A percentile compares a stretch with the other conserved stretches of the same genome.
Conservation (phyloP, 2,329 filamentous ascomycete genomes). For the Thyridium curvatum region DNA sequence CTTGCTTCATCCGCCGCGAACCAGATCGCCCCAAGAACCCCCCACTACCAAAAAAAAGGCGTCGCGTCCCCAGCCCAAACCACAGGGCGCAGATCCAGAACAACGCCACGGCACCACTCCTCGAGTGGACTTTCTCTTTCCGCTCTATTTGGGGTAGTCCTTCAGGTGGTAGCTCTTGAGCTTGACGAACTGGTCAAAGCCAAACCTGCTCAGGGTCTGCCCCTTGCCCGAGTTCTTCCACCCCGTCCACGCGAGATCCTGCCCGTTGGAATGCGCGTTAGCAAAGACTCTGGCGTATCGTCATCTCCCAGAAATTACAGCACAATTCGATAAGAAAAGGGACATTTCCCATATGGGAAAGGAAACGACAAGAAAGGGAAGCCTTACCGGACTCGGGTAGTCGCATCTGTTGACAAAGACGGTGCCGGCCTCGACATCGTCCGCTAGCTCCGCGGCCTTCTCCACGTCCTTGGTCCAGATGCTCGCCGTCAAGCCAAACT, state of each 20-base stretch:
- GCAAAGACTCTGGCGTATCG: too few relatives aligned
- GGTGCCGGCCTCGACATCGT: constrained; percentile 83
- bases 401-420: constrained; percentile 96
- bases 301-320: constrained; percentile 1
- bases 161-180: constrained; percentile 95
- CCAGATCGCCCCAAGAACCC: neutral
- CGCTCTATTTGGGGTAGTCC: constrained; percentile 63
- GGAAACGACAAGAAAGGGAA: constrained; percentile 6
- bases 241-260: constrained; percentile 94
- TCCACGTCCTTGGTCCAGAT: constrained; percentile 90
- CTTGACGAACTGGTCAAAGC: constrained; percentile 94
- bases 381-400: constrained; percentile 80
- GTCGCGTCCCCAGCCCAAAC: neutral
- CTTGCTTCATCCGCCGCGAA: neutral
- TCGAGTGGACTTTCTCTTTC: too few relatives aligned
- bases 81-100: neutral
- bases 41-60: neutral
- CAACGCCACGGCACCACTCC: neutral
- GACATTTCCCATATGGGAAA: constrained; percentile 6
- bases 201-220: constrained; percentile 80
- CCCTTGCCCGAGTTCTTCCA: constrained; percentile 97
- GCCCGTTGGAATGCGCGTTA: constrained; percentile 2
- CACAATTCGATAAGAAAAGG: constrained; percentile 13
- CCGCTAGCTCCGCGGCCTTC: constrained; percentile 68
- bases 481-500: constrained; percentile 91